Evolutionary conservation across 2,329 filamentous ascomycete genomes (phyloP).

Genomic region (Trichoderma guizhouense): DNA sequence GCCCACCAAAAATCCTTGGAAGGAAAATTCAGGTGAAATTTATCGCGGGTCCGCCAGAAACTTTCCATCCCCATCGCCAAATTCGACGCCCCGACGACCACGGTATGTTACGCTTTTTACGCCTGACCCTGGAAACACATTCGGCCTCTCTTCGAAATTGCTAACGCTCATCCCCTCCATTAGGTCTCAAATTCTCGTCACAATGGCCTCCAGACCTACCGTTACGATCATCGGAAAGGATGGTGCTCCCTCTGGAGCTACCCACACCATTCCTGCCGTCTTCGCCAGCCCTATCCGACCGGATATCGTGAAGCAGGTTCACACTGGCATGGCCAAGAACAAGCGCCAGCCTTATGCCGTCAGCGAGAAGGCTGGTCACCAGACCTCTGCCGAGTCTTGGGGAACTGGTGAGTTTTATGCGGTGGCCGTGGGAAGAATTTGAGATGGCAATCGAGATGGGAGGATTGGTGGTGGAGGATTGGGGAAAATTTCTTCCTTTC

Average conservation of each 20-base stretch:
- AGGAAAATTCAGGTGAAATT: conserved; percentile 39
- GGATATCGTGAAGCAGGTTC: conserved; percentile 98
- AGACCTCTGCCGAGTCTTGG: conserved; percentile 99
- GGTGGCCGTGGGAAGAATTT: not conserved
- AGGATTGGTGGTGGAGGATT: not conserved
- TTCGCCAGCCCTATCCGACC: conserved; percentile 97
- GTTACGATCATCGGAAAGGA: conserved; percentile 96
- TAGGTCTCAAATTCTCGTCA: conserved; percentile 43
- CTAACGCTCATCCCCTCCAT: conserved; percentile 18
- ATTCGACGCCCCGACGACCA: conserved; percentile 40
- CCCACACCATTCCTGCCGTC: conserved; percentile 90
- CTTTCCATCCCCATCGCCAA: conserved; percentile 34
- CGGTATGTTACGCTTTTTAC: conserved; percentile 31
- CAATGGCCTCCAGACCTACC: conserved; percentile 94
- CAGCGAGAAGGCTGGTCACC: conserved; percentile 99
- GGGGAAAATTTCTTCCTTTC: not conserved
- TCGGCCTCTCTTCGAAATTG: not conserved
- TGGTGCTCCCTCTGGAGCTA: conserved; percentile 85
- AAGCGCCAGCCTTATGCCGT: conserved; percentile 99
- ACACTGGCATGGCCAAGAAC: conserved; percentile 99
- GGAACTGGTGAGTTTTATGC: conserved; percentile 77
- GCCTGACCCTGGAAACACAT: not conserved
- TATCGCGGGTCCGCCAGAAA: conserved; percentile 31
- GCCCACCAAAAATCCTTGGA: conserved; percentile 38
- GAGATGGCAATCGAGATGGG: not conserved